Evolutionary conservation across 2,329 filamentous ascomycete genomes (phyloP), one percentile per base, ranked within the genome.

Genomic region (Cladophialophora bantiana): DNA sequence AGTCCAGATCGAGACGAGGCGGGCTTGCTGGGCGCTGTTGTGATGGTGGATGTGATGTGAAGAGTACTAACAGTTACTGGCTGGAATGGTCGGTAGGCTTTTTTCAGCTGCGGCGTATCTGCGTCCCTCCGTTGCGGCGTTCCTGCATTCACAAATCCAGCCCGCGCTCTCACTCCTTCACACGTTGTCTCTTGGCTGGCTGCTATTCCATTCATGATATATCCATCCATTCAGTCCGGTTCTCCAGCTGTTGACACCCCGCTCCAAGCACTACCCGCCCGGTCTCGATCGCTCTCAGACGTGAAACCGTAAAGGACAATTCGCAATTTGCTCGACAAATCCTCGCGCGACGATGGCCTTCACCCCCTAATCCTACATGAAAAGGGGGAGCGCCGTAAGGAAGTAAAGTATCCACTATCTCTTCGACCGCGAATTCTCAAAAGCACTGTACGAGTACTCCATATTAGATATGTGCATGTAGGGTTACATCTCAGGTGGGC

Each of bases 11-110:
- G 45, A n/a, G 45, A 18, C 18, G 18, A 20, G 7, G 7, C 36
- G 9, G 36, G 36, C 7, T 12, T 7, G 53, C 12, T 2, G 13
- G 35, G 26, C 26, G 34, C 15, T 18, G 40, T 45, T 35, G 26
- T 48, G 40, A 36, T 45, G 10, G 57, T 48, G 57, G 7, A n/a
- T 20, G 50, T 53, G 42, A 64, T 38, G 18, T 20, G 34, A 52
- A 26, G 45, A 20, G 45, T 20, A 26, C 26, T 26, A 2, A 26
- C 26, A 26, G 3, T 26, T 26, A 26, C 26, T 26, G 26, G 26
- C 26, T 26, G 26, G 26, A 26, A 26, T 26, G 26, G 26, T 3
- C 26, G 26, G 26, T 26, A 3, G 26, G 26, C 26, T 26, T 2
- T 3, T 26, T 26, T 26, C 26, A 26, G 26, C 26, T 26, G 26